Conservation (phyloP, 176 grass and related monocot species). For the Thalia dealbata region DNA sequence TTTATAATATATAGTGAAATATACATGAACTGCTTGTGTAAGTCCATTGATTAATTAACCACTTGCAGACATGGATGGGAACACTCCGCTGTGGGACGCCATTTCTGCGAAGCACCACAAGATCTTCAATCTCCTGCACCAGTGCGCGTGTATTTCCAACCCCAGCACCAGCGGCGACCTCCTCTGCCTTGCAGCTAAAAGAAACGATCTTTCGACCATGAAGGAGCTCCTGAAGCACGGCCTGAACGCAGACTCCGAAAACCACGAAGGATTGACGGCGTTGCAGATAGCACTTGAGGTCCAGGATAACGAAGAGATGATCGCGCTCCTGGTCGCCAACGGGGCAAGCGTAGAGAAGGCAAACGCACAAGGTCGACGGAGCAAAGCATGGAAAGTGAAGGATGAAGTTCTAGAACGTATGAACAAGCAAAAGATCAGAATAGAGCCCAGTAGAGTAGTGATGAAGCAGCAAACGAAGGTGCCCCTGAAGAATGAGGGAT, state of each 20-base stretch:
- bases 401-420: conserved; percentile 35
- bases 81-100: conserved; percentile 71
- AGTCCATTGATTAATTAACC: background rate
- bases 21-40: background rate
- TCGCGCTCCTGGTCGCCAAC: conserved; percentile 49
- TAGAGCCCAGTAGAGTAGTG: conserved; percentile 17
- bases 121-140: conserved; percentile 79
- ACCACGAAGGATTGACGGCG: conserved; percentile 52
- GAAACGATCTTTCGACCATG: conserved; percentile 46
- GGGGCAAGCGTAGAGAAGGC: conserved; percentile 53
- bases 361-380: conserved; percentile 9
- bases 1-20: background rate
- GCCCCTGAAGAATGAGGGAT: background rate
- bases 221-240: conserved; percentile 73
- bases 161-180: conserved; percentile 52
- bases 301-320: conserved; percentile 41
- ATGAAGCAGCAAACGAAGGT: background rate
- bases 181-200: conserved; percentile 52
- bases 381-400: conserved; percentile 16
- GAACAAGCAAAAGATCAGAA: conserved; percentile 31
- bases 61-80: conserved; percentile 35
- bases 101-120: conserved; percentile 56
- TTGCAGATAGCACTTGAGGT: conserved; percentile 47
- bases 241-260: conserved; percentile 44
- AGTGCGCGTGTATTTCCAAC: conserved; percentile 34